Conservation (phyloP, 495 filamentous ascomycete genomes). For the Trichoderma reesei region DNA sequence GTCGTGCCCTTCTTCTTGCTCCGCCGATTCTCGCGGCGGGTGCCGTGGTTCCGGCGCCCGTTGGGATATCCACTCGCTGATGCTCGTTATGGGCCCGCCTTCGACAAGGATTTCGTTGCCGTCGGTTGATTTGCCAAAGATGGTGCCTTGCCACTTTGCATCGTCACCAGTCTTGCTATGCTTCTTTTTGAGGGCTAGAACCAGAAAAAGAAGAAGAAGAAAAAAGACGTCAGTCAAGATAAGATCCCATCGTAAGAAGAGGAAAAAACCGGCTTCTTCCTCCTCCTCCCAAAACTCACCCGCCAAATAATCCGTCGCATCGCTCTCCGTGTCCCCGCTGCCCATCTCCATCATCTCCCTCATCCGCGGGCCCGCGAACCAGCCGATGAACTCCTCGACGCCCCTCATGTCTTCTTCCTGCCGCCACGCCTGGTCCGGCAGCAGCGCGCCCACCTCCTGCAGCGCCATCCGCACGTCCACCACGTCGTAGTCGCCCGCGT, state of each 20-base stretch:
- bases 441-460: constrained; percentile 60
- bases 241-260: too few relatives aligned
- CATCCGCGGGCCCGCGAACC: constrained; percentile 59
- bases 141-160: constrained; percentile 67
- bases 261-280: neutral
- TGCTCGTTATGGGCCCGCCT: constrained; percentile 54
- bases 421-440: constrained; percentile 36
- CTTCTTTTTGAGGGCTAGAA: constrained; percentile 62
- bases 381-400: constrained; percentile 60
- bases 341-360: constrained; percentile 54
- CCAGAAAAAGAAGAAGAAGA: neutral
- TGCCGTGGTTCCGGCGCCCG: constrained; percentile 11
- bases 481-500: constrained; percentile 37
- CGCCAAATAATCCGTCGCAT: constrained; percentile 60
- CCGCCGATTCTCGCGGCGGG: neutral
- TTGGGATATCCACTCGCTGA: constrained; percentile 51
- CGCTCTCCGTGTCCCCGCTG: constrained; percentile 46
- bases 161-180: constrained; percentile 74
- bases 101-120: constrained; percentile 60
- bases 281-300: constrained; percentile 27
- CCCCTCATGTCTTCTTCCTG: constrained; percentile 63
- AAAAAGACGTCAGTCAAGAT: too few relatives aligned
- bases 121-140: constrained; percentile 60
- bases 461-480: constrained; percentile 77
- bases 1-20: constrained; percentile 15